phyloP scores from a whole-genome alignment of 2,329 filamentous ascomycete genomes.

The Sclerotinia minor region DNA sequence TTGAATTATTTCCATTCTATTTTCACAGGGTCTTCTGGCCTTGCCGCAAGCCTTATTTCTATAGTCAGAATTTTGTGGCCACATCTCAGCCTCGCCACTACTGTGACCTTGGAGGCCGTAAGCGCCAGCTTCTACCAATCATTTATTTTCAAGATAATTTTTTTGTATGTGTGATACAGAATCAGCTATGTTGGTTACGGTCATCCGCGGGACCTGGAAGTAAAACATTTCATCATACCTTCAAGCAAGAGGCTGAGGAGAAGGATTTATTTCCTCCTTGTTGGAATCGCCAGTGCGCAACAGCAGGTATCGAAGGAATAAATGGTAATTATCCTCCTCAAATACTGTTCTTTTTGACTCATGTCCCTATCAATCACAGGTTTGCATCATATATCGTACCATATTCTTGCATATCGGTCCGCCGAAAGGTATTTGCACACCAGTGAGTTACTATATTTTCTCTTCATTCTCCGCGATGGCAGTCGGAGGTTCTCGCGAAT shows the following conservation, averaged over 20 bases:
- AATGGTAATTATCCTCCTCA: constrained; percentile 1
- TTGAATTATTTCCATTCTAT: neutral
- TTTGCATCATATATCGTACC: neutral
- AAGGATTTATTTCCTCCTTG: constrained; percentile 10
- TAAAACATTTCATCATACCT: constrained; percentile 1
- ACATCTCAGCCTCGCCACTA: constrained; percentile 14
- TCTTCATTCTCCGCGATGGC: neutral
- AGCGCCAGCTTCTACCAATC: constrained; percentile 13
- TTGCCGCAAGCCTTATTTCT: constrained; percentile 9
- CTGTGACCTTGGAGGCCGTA: constrained; percentile 1
- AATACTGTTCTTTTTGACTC: neutral
- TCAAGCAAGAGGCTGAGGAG: neutral
- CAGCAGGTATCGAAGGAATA: neutral
- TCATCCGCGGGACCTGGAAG: neutral
- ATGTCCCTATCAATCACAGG: neutral
- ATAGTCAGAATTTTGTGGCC: neutral
- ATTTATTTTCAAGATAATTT: no score
- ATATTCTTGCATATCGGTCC: neutral
- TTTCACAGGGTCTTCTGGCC: neutral
- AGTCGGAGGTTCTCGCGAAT: neutral
- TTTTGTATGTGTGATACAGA: neutral
- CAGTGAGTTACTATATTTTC: constrained; percentile 7
- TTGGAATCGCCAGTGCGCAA: neutral
- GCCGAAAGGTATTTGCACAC: neutral
- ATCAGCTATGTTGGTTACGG: neutral